phyloP scores from a whole-genome alignment of 2,329 filamentous ascomycete species.

The Fusarium sp. region DNA sequence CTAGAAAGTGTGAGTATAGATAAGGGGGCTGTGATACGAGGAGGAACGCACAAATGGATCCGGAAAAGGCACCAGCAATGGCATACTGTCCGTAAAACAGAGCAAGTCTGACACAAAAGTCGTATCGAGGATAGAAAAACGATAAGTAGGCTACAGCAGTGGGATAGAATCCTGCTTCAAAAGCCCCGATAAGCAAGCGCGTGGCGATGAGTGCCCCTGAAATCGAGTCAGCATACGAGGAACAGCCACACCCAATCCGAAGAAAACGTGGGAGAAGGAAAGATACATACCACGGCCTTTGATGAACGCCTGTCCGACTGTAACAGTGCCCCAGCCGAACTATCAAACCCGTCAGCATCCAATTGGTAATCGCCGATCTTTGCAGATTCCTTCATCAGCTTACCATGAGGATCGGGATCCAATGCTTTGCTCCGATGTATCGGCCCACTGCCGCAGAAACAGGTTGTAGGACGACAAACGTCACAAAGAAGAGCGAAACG shows the following conservation, averaged over 20 bases:
- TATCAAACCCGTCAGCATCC: constrained; percentile 23
- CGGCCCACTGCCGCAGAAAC: constrained; percentile 43
- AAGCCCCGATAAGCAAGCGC: constrained; percentile 44
- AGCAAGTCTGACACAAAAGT: constrained; percentile 42
- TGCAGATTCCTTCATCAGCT: background rate
- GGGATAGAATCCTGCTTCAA: constrained; percentile 46
- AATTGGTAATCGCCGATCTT: background rate
- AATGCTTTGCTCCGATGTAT: constrained; percentile 42
- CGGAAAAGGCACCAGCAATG: constrained; percentile 44
- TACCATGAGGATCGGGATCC: constrained; percentile 46
- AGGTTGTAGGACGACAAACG: constrained; percentile 44
- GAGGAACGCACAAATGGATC: constrained; percentile 39
- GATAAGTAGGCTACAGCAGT: constrained; percentile 45
- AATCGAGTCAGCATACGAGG: constrained; percentile 11
- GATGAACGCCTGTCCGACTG: constrained; percentile 43
- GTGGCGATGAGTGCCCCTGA: constrained; percentile 42
- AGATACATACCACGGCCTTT: constrained; percentile 38
- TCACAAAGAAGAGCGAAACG: constrained; percentile 45
- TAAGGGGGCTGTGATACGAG: background rate
- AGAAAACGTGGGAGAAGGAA: background rate
- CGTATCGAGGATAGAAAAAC: constrained; percentile 42
- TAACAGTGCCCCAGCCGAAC: constrained; percentile 44
- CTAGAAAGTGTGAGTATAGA: constrained; percentile 21
- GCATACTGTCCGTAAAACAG: constrained; percentile 47
- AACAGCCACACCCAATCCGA: background rate